Conservation (phyloP, 345 rosid genomes). For the Pugionium dolabratum region DNA sequence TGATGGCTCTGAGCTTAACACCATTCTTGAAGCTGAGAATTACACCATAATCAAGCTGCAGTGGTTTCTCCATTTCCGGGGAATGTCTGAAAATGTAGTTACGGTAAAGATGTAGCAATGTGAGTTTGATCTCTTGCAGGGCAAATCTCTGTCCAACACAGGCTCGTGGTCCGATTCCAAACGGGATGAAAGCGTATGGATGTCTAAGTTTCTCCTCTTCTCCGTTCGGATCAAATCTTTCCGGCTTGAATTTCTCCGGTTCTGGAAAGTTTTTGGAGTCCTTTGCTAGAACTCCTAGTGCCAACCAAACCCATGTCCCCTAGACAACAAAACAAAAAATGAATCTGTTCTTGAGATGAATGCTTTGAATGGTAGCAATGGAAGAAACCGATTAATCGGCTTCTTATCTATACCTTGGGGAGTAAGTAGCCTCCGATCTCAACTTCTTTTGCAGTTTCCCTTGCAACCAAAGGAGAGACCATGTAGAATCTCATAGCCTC, state of each 20-base stretch:
- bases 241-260: constrained; percentile 82
- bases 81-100: constrained; percentile 69
- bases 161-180: constrained; percentile 91
- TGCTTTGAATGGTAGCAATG: neutral
- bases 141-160: constrained; percentile 87
- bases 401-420: constrained; percentile 59
- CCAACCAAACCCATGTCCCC: constrained; percentile 98
- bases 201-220: constrained; percentile 85
- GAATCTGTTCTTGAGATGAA: no score
- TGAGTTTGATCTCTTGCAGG: constrained; percentile 74
- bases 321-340: constrained; percentile 22
- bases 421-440: constrained; percentile 82
- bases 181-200: constrained; percentile 81
- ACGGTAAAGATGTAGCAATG: constrained; percentile 67
- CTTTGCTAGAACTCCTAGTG: constrained; percentile 80
- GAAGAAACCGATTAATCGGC: neutral
- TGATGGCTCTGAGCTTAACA: constrained; percentile 64
- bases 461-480: constrained; percentile 85
- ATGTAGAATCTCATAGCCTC: constrained; percentile 81
- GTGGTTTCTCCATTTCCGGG: constrained; percentile 76
- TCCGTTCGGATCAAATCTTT: constrained; percentile 73
- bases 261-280: constrained; percentile 88
- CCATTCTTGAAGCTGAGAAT: constrained; percentile 84
- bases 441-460: constrained; percentile 77
- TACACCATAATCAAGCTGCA: constrained; percentile 73